phyloP scores from a whole-genome alignment of 1,284 basidiomycete species.

The Microbotryomycetes sp. region DNA sequence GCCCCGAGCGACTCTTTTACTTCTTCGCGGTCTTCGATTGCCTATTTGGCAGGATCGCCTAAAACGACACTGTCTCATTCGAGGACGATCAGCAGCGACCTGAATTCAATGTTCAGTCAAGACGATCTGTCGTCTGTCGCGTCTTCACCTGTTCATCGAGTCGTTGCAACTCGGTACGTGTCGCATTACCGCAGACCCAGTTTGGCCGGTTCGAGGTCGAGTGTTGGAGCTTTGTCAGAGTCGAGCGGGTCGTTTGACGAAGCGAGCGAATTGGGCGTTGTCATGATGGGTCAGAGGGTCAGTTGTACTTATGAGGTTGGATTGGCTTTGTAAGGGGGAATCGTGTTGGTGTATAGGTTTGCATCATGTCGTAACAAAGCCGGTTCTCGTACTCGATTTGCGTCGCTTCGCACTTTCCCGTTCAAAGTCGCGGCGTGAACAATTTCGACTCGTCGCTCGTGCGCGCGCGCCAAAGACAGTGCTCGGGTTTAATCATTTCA shows the following conservation, averaged over 20 bases:
- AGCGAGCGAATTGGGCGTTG: constrained; percentile 15
- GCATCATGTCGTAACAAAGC: too few relatives aligned
- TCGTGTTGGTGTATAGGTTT: too few relatives aligned
- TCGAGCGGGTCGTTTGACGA: constrained; percentile 7
- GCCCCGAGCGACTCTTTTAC: not conserved
- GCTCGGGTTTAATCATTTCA: too few relatives aligned
- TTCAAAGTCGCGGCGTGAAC: too few relatives aligned
- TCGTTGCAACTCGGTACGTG: not conserved
- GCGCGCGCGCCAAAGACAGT: too few relatives aligned
- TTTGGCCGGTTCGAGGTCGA: not conserved
- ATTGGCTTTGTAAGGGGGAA: constrained; percentile 25
- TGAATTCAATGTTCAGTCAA: not conserved
- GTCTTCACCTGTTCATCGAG: not conserved
- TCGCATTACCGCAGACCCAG: not conserved
- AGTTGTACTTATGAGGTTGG: constrained; percentile 26
- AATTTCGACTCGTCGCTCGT: too few relatives aligned
- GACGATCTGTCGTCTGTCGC: constrained; percentile 2
- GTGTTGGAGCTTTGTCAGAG: constrained; percentile 3
- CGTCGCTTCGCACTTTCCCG: too few relatives aligned
- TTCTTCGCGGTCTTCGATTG: constrained; percentile 3
- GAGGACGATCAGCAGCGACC: not conserved
- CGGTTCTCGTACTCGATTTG: too few relatives aligned
- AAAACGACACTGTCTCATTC: not conserved
- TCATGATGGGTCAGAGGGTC: constrained; percentile 28
- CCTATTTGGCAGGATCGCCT: not conserved